Evolutionary conservation across 176 grass and related monocot genomes (phyloP).

Genomic region (Alloteropsis semialata): DNA sequence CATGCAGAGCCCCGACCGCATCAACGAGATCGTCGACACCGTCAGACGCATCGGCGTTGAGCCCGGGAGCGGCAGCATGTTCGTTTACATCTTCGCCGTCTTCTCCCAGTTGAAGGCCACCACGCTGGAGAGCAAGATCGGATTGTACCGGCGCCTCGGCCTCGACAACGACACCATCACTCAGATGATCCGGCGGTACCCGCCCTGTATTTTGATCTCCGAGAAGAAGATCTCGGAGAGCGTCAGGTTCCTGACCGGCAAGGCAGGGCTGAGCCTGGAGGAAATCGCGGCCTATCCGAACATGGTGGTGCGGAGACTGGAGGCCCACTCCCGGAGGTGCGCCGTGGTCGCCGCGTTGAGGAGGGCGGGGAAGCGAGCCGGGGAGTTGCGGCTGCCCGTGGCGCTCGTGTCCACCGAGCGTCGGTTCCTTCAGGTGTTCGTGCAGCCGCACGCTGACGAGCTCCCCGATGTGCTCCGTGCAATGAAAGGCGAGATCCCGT

Average conservation of each 20-base stretch:
- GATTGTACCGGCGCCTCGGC: slow-evolving; percentile 14
- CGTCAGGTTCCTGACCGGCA: background rate
- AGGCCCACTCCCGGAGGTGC: background rate
- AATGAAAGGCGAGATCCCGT: slow-evolving; percentile 30
- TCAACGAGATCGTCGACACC: slow-evolving; percentile 16
- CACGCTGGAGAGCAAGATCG: slow-evolving; percentile 43
- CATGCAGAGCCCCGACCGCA: background rate
- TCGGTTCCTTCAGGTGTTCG: background rate
- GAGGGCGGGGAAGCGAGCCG: slow-evolving; percentile 8
- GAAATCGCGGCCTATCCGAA: background rate
- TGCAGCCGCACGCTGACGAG: background rate
- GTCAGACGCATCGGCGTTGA: slow-evolving; percentile 19
- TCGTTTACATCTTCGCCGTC: background rate
- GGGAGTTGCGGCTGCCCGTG: background rate
- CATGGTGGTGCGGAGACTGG: background rate
- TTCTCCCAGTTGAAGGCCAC: slow-evolving; percentile 15
- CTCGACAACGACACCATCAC: background rate
- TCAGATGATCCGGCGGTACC: slow-evolving; percentile 1
- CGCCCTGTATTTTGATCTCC: background rate
- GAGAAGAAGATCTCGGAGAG: slow-evolving; percentile 12
- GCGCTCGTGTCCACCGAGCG: background rate
- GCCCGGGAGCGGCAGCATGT: background rate
- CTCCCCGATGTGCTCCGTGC: slow-evolving; percentile 6
- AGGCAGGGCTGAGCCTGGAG: slow-evolving; percentile 14
- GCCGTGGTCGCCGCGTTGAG: slow-evolving; percentile 28